These are phyloP conservation scores for Globisporangium spinosum DNA, from an alignment of 352 stramenopile genomes.

Conservation along the genomic window DNA sequence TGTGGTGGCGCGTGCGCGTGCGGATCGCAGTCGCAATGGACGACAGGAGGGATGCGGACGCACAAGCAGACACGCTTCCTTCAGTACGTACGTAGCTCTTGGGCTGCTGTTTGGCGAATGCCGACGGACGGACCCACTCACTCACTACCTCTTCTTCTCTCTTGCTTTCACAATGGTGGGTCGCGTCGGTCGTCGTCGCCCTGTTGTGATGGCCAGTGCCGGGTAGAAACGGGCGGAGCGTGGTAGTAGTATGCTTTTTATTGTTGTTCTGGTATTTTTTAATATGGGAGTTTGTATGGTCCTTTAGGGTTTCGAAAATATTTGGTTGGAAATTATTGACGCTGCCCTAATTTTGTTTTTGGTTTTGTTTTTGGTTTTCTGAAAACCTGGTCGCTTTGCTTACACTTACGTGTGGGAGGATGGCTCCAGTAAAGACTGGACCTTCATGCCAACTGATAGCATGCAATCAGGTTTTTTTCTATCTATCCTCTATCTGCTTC, in stretches of 20 bases:
- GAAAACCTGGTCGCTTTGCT: too few species aligned
- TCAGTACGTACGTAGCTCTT: background rate
- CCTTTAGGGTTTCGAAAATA: background rate
- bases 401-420: too few species aligned
- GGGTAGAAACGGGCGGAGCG: conserved; percentile 8
- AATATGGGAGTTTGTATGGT: background rate
- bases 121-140: background rate
- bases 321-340: background rate
- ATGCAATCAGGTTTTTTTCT: too few species aligned
- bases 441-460: too few species aligned
- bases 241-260: background rate
- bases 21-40: background rate
- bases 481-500: too few species aligned
- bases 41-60: background rate
- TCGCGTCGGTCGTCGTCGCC: conserved; percentile 10
- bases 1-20: background rate
- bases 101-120: background rate
- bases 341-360: background rate
- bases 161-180: conserved; percentile 9
- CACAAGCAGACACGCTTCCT: background rate
- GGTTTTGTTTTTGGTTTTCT: background rate
- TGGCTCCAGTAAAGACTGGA: too few species aligned
- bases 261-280: background rate
- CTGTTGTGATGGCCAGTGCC: conserved; percentile 5
- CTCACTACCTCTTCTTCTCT: conserved; percentile 4